phyloP scores from a whole-genome alignment of 1,139 yeast genomes.

The Yarrowia galli region DNA sequence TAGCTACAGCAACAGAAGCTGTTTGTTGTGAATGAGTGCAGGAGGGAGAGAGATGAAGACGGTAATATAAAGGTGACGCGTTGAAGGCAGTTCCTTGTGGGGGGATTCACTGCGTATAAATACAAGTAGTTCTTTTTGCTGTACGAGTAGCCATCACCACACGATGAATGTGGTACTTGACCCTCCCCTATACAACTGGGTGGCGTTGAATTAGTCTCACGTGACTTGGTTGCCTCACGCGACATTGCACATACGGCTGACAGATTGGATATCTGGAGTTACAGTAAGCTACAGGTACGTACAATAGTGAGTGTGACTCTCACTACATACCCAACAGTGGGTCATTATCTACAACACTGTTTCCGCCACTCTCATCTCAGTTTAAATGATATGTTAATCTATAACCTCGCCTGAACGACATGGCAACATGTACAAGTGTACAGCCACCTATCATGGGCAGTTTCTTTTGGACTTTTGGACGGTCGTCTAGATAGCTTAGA shows the following conservation, averaged over 20 bases:
- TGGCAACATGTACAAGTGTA: not conserved
- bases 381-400: constrained; percentile 28
- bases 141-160: too few species aligned
- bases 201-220: too few species aligned
- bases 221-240: not conserved
- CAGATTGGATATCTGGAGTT: too few species aligned
- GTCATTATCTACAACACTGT: not conserved
- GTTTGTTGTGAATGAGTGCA: constrained; percentile 12
- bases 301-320: too few species aligned
- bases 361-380: not conserved
- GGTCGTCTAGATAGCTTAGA: constrained; percentile 52
- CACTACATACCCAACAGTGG: not conserved
- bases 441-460: constrained; percentile 15
- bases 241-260: not conserved
- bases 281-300: too few species aligned
- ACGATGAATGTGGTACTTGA: too few species aligned
- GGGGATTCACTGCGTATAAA: too few species aligned
- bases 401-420: constrained; percentile 21
- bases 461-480: constrained; percentile 21
- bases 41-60: too few species aligned
- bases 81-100: too few species aligned
- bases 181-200: too few species aligned
- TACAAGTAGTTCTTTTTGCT: too few species aligned
- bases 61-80: too few species aligned
- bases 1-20: not conserved